Evolutionary conservation across 2,329 filamentous ascomycete genomes (phyloP).

Genomic region (Cladosporium sp.): DNA sequence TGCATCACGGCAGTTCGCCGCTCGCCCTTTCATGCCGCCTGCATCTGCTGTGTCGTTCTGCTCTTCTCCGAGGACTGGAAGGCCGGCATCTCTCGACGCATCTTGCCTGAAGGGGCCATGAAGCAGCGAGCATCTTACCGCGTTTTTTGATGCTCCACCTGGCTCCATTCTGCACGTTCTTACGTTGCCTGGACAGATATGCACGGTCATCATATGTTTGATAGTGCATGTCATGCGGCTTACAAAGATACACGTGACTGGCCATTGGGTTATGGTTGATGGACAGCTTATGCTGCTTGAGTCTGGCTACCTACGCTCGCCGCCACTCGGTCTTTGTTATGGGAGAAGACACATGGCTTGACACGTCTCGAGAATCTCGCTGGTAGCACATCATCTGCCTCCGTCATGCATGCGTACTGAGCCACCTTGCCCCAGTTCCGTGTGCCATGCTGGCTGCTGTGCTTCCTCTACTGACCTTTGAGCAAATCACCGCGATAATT

Average conservation of each 20-base stretch:
- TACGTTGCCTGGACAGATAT: neutral
- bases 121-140: slow-evolving; percentile 6
- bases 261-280: neutral
- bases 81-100: neutral
- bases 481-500: no score
- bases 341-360: neutral
- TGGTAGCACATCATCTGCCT: neutral
- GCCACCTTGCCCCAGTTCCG: no score
- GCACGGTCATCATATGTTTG: neutral
- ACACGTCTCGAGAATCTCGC: neutral
- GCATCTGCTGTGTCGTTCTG: neutral
- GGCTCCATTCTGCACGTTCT: neutral
- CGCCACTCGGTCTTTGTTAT: neutral
- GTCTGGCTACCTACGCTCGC: neutral
- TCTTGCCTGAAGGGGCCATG: neutral
- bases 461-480: no score
- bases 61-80: neutral
- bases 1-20: neutral
- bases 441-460: no score
- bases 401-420: no score
- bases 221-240: neutral
- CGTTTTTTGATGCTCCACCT: neutral
- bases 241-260: neutral
- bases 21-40: neutral
- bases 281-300: neutral